Evolutionary conservation across 257 asterid species (phyloP), one percentile per base, ranked within the genome.

Genomic region (Agastache rugosa): DNA sequence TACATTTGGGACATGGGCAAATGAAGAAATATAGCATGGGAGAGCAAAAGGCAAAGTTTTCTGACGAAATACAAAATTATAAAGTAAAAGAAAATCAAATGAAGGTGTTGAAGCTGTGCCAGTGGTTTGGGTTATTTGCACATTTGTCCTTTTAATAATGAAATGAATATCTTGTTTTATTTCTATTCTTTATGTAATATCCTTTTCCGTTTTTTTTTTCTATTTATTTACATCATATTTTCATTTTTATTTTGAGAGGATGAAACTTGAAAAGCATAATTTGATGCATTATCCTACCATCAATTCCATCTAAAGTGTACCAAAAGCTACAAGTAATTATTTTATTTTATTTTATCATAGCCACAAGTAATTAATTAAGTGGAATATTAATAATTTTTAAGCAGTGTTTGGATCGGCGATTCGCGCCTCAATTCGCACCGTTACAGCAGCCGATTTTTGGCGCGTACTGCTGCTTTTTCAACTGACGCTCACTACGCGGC

Each of bases 361-460:
- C 4, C 35, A 3, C 35, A 31, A 16, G 17, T 11, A n/a, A 50
- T 50, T 48, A 6, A n/a, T 16, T 20, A 55, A 54, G 84, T 41
- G 50, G 27, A 11, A 8, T 14, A 17, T 48, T 53, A 63, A 61
- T 53, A 63, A 61, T 39, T 66, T 39, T 63, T 22, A 65, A 55
- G 61, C 61, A 55, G 34, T 3, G 61, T 22, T 55, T 55, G 34
- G 61, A 55, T 55, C 61, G 34, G 3, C 16, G 77, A 67, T 73
- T 79, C 78, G 82, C 80, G 84, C 84, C 63, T 55, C 11, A 62
- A 35, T 67, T 71, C 67, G 79, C 75, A 74, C 80, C 84, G 84
- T 76, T 82, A 39, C 10, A 47, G 73, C 31, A 11, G 70, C 37
- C 50, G 55, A 42, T 71, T 31, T 35, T 79, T 73, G 77, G 87